Base-by-base conservation (phyloP, 441 rosid species). In the Omphalea diandra region DNA sequence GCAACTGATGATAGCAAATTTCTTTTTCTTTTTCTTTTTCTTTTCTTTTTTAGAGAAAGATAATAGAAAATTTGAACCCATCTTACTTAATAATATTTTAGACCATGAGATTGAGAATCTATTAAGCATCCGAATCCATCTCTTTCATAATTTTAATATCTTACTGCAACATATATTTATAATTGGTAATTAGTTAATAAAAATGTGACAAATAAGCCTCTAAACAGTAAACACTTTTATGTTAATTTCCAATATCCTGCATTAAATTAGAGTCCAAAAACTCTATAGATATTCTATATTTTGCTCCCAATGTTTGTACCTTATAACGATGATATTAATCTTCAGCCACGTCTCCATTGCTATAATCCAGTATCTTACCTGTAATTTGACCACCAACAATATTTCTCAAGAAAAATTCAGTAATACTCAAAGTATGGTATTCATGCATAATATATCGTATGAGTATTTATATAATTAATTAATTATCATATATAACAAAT, bases 101-200 rank as follows among this genome's bases (percentile, higher is more conserved):
- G 66, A 11, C 66, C 66, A 63, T 2, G 66, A 63, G 10, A 63
- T 63, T 41, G 66, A 63, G 9, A 63, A 43, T 63, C 66, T 63
- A 32, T n/a, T 63, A 41, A 26, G 52, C 66, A 63, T 5, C n/a
- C 7, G 26, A 14, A 18, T 52, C 66, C 20, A 40, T 22, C 1
- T 41, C 66, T 63, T 63, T 62, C 66, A 62, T 62, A 5, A 62
- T 40, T 17, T 7, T 3, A 22, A 62, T 52, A 62, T 62, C 66
- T 62, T 62, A 50, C 52, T 41, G 66, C 7, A 41, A 26, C 17
- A 24, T 11, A 35, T 41, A 41, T 3, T 1, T 1, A 41, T 41
- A 8, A 40, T 40, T 40, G 43, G 7, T 1, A 41, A n/a, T n/a
- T n/a, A n/a, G n/a, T n/a, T n/a, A n/a, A n/a, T n/a, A n/a, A n/a